These are phyloP conservation scores for Pseudoneurospora amorphoporcata DNA, from an alignment of 495 filamentous ascomycete genomes.

Conservation along the genomic window DNA sequence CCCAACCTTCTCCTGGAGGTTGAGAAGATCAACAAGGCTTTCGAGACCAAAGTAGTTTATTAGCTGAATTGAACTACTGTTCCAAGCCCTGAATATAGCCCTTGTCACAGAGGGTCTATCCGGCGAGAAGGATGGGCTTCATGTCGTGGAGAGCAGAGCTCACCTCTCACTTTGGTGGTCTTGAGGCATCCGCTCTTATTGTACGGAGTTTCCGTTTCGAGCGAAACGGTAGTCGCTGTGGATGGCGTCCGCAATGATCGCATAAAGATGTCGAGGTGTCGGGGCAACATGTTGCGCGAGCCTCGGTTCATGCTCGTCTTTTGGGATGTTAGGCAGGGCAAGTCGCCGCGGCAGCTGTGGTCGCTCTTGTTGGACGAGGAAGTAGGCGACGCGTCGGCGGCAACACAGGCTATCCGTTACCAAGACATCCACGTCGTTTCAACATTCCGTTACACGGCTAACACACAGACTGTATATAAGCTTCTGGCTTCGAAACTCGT, in stretches of 20 bases:
- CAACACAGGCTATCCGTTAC: constrained; percentile 4
- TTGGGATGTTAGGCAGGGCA: constrained; percentile 8
- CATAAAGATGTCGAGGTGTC: constrained; percentile 6
- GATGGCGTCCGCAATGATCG: constrained; percentile 18
- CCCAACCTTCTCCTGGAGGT: too few species aligned
- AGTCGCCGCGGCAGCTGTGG: background rate
- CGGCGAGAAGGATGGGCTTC: constrained; percentile 11
- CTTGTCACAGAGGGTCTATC: constrained; percentile 1
- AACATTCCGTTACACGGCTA: constrained; percentile 16
- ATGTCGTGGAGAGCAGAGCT: constrained; percentile 23
- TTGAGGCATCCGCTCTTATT: constrained; percentile 22
- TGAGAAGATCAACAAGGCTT: too few species aligned
- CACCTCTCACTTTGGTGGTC: constrained; percentile 16
- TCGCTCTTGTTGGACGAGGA: constrained; percentile 12
- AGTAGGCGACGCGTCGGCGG: constrained; percentile 1
- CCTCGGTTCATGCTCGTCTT: constrained; percentile 23
- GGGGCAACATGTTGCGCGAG: background rate
- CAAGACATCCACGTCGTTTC: constrained; percentile 16
- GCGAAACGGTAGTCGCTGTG: constrained; percentile 8
- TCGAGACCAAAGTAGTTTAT: too few species aligned
- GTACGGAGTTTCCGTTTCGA: constrained; percentile 15
- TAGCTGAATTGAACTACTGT: too few species aligned
- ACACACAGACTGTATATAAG: constrained; percentile 11
- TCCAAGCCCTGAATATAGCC: too few species aligned
- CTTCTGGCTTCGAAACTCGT: constrained; percentile 22